These are phyloP conservation scores for Alternaria novae-zelandiae DNA, from an alignment of 2,329 filamentous ascomycete species.

Conservation along the genomic window DNA sequence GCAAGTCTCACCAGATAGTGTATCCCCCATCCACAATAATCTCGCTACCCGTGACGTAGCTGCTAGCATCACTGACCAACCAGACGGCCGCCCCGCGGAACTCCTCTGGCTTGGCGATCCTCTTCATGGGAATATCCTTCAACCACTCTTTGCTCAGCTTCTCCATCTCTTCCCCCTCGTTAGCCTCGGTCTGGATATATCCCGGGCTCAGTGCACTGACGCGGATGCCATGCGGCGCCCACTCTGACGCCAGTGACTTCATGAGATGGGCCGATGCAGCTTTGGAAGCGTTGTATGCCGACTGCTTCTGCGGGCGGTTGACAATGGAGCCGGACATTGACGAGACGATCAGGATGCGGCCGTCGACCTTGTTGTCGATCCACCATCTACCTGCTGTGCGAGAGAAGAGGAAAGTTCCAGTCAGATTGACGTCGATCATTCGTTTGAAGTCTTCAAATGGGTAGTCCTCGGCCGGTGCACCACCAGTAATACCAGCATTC, in stretches of 20 bases:
- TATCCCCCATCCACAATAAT: slow-evolving; percentile 63
- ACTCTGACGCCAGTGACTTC: slow-evolving; percentile 81
- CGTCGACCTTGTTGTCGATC: slow-evolving; percentile 74
- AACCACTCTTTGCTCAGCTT: slow-evolving; percentile 38
- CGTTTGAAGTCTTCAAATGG: slow-evolving; percentile 77
- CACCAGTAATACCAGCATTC: slow-evolving; percentile 50
- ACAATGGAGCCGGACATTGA: slow-evolving; percentile 62
- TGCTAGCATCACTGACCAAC: slow-evolving; percentile 21
- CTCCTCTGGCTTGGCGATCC: slow-evolving; percentile 49
- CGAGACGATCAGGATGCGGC: slow-evolving; percentile 76
- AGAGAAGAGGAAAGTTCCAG: slow-evolving; percentile 77
- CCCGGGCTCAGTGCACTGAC: slow-evolving; percentile 85
- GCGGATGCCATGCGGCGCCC: slow-evolving; percentile 78
- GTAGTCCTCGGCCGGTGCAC: slow-evolving; percentile 73
- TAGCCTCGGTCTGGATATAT: slow-evolving; percentile 84
- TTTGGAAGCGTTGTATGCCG: slow-evolving; percentile 83
- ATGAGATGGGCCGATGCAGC: slow-evolving; percentile 61
- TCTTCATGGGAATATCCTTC: slow-evolving; percentile 44
- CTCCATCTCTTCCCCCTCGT: slow-evolving; percentile 37
- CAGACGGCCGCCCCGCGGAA: slow-evolving; percentile 43
- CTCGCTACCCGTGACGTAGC: slow-evolving; percentile 72
- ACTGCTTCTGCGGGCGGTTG: slow-evolving; percentile 73
- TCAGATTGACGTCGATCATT: slow-evolving; percentile 83
- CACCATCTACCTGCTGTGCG: slow-evolving; percentile 63
- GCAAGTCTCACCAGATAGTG: slow-evolving; percentile 41